Evolutionary conservation across 768 basidiomycete species (phyloP).

Genomic region (Auricularia heimuer): DNA sequence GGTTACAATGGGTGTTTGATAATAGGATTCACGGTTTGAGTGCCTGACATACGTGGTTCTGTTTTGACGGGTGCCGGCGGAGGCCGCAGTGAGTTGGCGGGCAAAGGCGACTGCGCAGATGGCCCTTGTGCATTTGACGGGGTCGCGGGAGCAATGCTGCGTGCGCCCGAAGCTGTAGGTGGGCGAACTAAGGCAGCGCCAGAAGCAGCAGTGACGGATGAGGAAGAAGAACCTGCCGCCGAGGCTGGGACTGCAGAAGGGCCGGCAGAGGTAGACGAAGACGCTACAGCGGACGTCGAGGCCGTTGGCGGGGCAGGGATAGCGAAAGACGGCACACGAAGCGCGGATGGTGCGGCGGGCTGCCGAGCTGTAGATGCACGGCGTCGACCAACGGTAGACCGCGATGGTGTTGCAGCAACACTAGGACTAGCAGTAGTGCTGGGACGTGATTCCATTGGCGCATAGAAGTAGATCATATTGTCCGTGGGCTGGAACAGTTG

Average conservation of each 20-base stretch:
- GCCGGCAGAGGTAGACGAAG: not conserved
- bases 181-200: not conserved
- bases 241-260: not conserved
- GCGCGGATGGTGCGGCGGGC: not conserved
- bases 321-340: not conserved
- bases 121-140: no score
- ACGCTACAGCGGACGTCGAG: no score
- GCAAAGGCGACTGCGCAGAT: not conserved
- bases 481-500: not conserved
- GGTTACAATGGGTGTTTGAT: not conserved
- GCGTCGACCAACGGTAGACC: not conserved
- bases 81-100: not conserved
- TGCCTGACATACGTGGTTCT: not conserved
- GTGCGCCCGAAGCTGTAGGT: not conserved
- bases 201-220: not conserved
- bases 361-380: not conserved
- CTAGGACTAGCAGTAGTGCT: not conserved
- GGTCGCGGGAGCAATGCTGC: not conserved
- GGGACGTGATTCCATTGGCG: not conserved
- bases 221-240: not conserved
- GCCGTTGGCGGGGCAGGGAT: not conserved
- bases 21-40: not conserved
- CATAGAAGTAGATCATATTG: not conserved
- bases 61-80: not conserved
- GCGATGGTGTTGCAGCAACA: not conserved